Evolutionary conservation across 306 rosid species (phyloP).

Genomic region (Sechiopsis laciniata): DNA sequence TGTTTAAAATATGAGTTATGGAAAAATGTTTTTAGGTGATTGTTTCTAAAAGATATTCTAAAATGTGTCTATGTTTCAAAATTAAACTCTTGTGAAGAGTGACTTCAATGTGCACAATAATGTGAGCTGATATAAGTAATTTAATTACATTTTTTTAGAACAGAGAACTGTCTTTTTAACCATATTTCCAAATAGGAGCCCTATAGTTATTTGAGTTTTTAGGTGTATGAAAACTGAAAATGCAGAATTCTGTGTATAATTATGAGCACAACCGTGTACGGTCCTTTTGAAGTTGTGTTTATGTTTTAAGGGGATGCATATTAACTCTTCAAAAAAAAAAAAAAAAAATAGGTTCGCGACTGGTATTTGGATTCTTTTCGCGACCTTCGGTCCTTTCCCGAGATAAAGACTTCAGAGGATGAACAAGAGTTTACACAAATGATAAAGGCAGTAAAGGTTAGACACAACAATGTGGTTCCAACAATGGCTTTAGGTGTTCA

Average conservation of each 20-base stretch:
- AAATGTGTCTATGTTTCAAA: background rate
- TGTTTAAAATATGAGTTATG: background rate
- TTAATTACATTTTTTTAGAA: background rate
- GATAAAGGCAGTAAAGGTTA: conserved; percentile 90
- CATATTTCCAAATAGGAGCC: background rate
- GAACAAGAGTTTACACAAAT: conserved; percentile 72
- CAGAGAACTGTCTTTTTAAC: background rate
- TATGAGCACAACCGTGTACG: background rate
- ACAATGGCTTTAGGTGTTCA: conserved; percentile 96
- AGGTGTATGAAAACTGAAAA: background rate
- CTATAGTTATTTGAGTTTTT: background rate
- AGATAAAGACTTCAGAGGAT: conserved; percentile 54
- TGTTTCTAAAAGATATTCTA: background rate
- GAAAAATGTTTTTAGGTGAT: background rate
- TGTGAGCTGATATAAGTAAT: background rate
- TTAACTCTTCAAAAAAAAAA: background rate
- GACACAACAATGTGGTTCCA: conserved; percentile 96
- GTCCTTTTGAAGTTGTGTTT: background rate
- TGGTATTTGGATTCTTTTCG: conserved; percentile 95
- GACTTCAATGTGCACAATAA: background rate
- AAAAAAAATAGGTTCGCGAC: conserved; percentile 69
- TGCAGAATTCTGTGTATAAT: background rate
- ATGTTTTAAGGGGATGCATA: background rate
- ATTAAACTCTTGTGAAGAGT: background rate
- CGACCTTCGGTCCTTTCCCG: conserved; percentile 74